A percentile compares a stretch with the other conserved stretches of the same genome.
These are phyloP conservation scores for Dalbergia cochinchinensis DNA, from an alignment of 306 rosid species.

Conservation along the genomic window DNA sequence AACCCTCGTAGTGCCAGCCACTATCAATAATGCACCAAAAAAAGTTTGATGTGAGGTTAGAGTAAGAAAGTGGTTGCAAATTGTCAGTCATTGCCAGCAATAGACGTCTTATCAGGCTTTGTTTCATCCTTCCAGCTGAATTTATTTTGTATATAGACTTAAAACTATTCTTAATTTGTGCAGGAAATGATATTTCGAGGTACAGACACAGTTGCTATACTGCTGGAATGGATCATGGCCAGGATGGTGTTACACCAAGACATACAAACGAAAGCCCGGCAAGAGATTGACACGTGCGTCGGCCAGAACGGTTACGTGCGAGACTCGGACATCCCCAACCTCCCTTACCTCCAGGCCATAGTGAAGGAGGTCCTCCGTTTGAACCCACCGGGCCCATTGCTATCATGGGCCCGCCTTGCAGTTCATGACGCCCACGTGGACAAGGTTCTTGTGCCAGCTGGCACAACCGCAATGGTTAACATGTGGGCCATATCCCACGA, in stretches of 20 bases:
- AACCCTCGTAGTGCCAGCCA: too few species aligned
- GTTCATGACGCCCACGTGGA: slow-evolving; percentile 74
- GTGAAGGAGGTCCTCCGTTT: slow-evolving; percentile 87
- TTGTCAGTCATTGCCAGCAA: background rate
- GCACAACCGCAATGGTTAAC: slow-evolving; percentile 92
- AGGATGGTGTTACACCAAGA: slow-evolving; percentile 83
- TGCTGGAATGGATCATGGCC: slow-evolving; percentile 88
- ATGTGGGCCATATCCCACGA: slow-evolving; percentile 98
- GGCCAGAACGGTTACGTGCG: slow-evolving; percentile 62
- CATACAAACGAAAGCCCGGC: slow-evolving; percentile 69
- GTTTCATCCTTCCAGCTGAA: background rate
- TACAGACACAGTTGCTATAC: slow-evolving; percentile 83
- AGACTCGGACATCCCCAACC: slow-evolving; percentile 70
- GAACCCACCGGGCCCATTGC: slow-evolving; percentile 92
- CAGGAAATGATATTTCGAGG: slow-evolving; percentile 96
- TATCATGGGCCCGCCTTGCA: slow-evolving; percentile 94
- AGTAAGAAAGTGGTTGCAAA: background rate
- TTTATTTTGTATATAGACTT: background rate
- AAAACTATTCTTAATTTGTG: background rate
- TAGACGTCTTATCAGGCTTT: background rate
- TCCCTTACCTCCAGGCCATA: slow-evolving; percentile 78
- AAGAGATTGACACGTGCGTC: slow-evolving; percentile 67
- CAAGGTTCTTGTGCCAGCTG: slow-evolving; percentile 75
- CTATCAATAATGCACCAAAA: too few species aligned
- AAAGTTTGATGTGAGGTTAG: background rate